Evolutionary conservation across 2,329 filamentous ascomycete genomes (phyloP), one percentile per base, ranked within the genome.

Genomic region (Arthrobotrys conoides): DNA sequence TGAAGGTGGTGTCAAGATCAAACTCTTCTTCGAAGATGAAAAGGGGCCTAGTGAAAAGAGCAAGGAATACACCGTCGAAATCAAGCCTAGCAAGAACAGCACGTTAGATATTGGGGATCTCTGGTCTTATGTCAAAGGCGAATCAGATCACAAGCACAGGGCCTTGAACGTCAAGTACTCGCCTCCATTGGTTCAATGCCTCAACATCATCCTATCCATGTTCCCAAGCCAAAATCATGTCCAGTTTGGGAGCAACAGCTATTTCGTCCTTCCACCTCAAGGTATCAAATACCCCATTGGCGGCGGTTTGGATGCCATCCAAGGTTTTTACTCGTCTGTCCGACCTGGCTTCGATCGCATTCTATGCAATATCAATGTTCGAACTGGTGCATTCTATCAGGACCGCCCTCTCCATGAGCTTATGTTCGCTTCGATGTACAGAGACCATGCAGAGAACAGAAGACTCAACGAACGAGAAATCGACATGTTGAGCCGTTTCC

Each of bases 281-380:
- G 73, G 73, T 12, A 44, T 71, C 14, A 77, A 77, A 20, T 48
- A 46, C 5, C 80, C 84, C 30, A 85, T 91, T 2, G 86, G 86
- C 3, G 85, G 82, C 22, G 89, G 89, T 0, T 84, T 91, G 0
- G 85, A 88, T 64, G 89, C 89, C 1, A 83, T 90, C 3, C 86
- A 89, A 49, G 90, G 90, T 0, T 91, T 88, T 83, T 91, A 88
- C 81, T 85, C 89, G 10, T 91, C 89, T 81, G 88, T 90, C 38
- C 88, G 90, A 5, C 87, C 89, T 1, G 87, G 89, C 1, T 88
- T 89, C 10, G 87, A 86, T 44, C 86, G 89, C 3, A 84, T 91
- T 4, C 82, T 91, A 0, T 83, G 91, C 22, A 92, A 92, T 70
- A 85, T 91, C 4, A 90, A 91, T 71, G 89, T 91, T 38, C 88